Conservation (phyloP, 345 rosid species). For the rapeseed (Brassica napus) region DNA sequence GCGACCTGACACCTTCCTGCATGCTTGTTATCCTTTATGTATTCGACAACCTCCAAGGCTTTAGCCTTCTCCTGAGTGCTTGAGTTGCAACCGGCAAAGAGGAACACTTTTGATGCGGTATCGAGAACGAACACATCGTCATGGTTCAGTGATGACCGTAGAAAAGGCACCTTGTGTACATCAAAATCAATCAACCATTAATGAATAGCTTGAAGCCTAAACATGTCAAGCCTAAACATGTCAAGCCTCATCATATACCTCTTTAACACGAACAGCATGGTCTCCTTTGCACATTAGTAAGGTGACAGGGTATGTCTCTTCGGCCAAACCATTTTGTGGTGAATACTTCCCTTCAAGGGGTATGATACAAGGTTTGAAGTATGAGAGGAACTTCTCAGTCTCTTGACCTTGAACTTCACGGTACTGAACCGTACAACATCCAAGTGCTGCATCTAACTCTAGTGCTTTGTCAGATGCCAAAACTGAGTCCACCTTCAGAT, state of each 20-base stretch:
- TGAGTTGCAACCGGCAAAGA: conserved; percentile 83
- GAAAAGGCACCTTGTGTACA: conserved; percentile 63
- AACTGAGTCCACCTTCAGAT: conserved; percentile 58
- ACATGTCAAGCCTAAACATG: too few relatives aligned
- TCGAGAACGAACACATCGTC: conserved; percentile 77
- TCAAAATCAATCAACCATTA: background rate
- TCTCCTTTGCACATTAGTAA: conserved; percentile 77
- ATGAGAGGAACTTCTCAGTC: conserved; percentile 74
- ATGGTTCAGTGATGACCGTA: conserved; percentile 82
- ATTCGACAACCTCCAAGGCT: conserved; percentile 75
- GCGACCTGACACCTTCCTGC: conserved; percentile 77
- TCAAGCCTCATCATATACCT: conserved; percentile 36
- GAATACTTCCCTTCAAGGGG: conserved; percentile 67
- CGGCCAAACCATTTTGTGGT: conserved; percentile 41
- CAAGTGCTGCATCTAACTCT: conserved; percentile 74
- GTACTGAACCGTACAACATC: conserved; percentile 81
- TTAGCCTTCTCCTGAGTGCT: conserved; percentile 85
- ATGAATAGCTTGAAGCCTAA: background rate
- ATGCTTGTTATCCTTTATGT: conserved; percentile 76
- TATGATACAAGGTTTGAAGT: conserved; percentile 84
- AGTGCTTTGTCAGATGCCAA: conserved; percentile 76
- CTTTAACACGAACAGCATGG: conserved; percentile 80
- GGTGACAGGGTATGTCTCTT: conserved; percentile 50
- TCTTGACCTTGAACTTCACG: conserved; percentile 88
- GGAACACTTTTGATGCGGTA: conserved; percentile 78